Base-by-base conservation (phyloP, 352 stramenopile genomes). In the Pythium brassicae region DNA sequence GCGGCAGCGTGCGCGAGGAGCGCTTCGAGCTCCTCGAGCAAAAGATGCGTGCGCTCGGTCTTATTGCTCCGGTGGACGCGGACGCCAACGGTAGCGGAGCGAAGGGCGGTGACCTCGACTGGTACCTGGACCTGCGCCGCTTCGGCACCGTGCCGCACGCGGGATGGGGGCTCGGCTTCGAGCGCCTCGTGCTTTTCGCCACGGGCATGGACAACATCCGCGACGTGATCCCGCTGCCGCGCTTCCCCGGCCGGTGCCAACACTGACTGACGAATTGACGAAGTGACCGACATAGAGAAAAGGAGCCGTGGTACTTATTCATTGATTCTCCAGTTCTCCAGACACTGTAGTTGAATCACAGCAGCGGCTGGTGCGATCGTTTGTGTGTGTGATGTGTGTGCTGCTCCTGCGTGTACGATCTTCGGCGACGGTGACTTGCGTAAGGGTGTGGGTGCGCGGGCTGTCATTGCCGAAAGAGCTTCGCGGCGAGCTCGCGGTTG, bases 161-260 rank as follows among this genome's bases (percentile, higher is more conserved):
- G 35, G 97, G 96, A 43, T 99, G 98, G 78, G 97, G 97, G 6
- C 83, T 99, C 46, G 97, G 97, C 32, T 99, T 99, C 63, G 96
- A 99, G 75, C 83, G 97, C 26, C 82, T 99, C 15, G 94, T 99
- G 27, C 95, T 97, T 20, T 99, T 99, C 62, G 86, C 97, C 12
- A 98, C 92, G 27, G 95, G 96, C 20, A 97, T 99, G 68, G 96
- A 99, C 58, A 99, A 99, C 74, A 99, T 99, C 66, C 87, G 97
- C 42, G 97, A 99, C 61, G 95, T 97, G 4, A 99, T 99, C 69
- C 94, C 97, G 26, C 97, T 98, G 47, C 97, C 97, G 35, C 82
- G 96, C 37, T 98, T 95, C 71, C 95, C 95, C 20, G 94, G 94
- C n/a, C 94, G 94, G 72, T 97, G 96, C 63, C 82, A 89, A 39